Percentiles rank a stretch among this genome's conserved stretches.
These are phyloP conservation scores for Mucor indicus DNA, from an alignment of 371 early-diverging fungal species.

Conservation along the genomic window DNA sequence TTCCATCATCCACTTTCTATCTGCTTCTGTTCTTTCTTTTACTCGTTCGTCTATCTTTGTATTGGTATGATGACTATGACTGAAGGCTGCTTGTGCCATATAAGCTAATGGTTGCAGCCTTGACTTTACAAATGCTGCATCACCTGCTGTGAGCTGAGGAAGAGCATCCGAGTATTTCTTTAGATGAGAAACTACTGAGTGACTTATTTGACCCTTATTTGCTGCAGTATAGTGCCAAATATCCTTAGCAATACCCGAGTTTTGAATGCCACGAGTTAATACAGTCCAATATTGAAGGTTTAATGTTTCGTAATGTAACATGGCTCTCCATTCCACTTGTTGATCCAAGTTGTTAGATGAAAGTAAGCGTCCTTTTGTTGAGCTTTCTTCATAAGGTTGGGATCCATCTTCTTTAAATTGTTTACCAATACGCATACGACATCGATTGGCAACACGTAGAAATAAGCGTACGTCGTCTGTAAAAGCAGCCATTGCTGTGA, in stretches of 20 bases:
- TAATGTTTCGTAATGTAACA: conserved; percentile 36
- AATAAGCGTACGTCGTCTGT: conserved; percentile 63
- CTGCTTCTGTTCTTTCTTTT: conserved; percentile 10
- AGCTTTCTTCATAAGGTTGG: conserved; percentile 39
- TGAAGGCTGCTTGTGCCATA: conserved; percentile 31
- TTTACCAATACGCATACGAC: conserved; percentile 60
- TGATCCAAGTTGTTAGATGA: not conserved
- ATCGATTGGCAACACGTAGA: conserved; percentile 60
- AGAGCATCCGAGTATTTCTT: conserved; percentile 10
- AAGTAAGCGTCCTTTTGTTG: conserved; percentile 12
- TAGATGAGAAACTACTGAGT: conserved; percentile 25
- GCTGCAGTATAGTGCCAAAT: conserved; percentile 35
- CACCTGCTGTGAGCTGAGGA: conserved; percentile 8
- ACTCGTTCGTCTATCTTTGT: conserved; percentile 3
- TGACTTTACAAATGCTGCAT: conserved; percentile 17
- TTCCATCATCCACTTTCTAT: conserved; percentile 19
- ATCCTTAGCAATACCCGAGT: conserved; percentile 34
- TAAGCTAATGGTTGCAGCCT: conserved; percentile 27
- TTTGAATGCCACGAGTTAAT: conserved; percentile 46
- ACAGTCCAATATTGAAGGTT: conserved; percentile 56
- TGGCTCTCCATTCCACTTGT: conserved; percentile 17
- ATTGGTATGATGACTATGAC: conserved; percentile 15
- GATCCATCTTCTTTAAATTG: conserved; percentile 36
- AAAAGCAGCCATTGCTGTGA: conserved; percentile 59
- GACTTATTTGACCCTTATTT: conserved; percentile 22